Evolutionary conservation across 129 eudicot species (phyloP).

Genomic region (Dittrichia graveolens): DNA sequence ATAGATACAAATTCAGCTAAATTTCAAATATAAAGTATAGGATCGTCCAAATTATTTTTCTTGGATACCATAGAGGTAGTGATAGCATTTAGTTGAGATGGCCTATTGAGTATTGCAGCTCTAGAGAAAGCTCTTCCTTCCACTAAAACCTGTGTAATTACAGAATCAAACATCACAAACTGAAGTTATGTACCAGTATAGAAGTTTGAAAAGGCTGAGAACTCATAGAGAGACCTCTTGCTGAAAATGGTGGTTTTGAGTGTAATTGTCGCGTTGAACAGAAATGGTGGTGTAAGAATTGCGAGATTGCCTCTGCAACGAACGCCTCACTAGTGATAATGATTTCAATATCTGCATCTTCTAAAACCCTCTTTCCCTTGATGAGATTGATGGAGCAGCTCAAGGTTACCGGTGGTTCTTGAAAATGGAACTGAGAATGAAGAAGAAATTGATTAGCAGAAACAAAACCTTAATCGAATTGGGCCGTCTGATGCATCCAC

Average conservation of each 20-base stretch:
- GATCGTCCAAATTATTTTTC: neutral
- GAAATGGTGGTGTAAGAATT: conserved; percentile 36
- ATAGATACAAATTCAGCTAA: neutral
- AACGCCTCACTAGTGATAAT: conserved; percentile 30
- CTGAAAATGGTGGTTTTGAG: conserved; percentile 32
- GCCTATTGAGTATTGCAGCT: conserved; percentile 78
- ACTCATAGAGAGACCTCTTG: conserved; percentile 28
- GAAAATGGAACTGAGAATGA: too few relatives aligned
- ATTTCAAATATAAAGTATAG: neutral
- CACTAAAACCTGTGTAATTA: conserved; percentile 61
- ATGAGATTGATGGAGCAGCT: too few relatives aligned
- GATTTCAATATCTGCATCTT: conserved; percentile 58
- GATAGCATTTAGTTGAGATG: conserved; percentile 78
- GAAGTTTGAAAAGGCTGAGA: neutral
- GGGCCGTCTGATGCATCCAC: too few relatives aligned
- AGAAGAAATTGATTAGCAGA: neutral
- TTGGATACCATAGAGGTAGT: conserved; percentile 56
- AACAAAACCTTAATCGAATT: neutral
- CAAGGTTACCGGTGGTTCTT: too few relatives aligned
- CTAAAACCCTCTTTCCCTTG: conserved; percentile 14
- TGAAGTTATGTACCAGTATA: neutral
- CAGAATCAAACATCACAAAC: neutral
- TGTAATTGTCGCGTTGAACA: conserved; percentile 43
- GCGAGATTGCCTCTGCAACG: conserved; percentile 33
- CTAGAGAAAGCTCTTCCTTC: conserved; percentile 90